Conservation (phyloP, 108 stramenopile genomes). For the Skeletonema potamos region DNA sequence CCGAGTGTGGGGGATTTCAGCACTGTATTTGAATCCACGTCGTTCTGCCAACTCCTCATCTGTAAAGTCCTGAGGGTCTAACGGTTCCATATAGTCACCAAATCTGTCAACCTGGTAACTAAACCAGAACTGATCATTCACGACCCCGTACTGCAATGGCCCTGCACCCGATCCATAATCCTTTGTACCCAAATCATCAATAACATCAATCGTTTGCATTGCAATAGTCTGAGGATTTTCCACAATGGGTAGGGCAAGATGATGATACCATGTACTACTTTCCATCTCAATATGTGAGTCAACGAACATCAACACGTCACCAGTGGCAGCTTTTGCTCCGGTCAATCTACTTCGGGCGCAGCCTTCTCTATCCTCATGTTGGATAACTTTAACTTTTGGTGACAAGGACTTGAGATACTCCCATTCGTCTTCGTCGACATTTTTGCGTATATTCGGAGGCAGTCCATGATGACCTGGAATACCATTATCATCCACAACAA, state of each 20-base stretch:
- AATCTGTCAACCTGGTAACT: conserved; percentile 42
- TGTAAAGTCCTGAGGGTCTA: conserved; percentile 18
- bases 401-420: conserved; percentile 26
- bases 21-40: conserved; percentile 26
- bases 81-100: conserved; percentile 37
- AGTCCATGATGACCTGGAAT: conserved; percentile 35
- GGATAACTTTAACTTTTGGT: conserved; percentile 48
- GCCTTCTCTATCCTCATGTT: conserved; percentile 43
- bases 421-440: conserved; percentile 43
- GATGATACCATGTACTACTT: conserved; percentile 46
- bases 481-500: conserved; percentile 56
- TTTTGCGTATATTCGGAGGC: conserved; percentile 28
- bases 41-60: conserved; percentile 27
- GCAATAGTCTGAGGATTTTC: conserved; percentile 54
- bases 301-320: conserved; percentile 49
- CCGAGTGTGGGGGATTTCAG: conserved; percentile 27
- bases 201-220: conserved; percentile 53
- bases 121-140: conserved; percentile 46
- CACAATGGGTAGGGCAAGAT: conserved; percentile 44
- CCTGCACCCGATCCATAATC: conserved; percentile 35
- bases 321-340: conserved; percentile 37
- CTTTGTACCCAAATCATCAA: conserved; percentile 45
- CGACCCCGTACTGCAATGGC: conserved; percentile 40
- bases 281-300: conserved; percentile 56
- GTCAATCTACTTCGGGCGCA: conserved; percentile 50